Conservation (phyloP, 345 rosid species). For the Melastoma malabathricum region DNA sequence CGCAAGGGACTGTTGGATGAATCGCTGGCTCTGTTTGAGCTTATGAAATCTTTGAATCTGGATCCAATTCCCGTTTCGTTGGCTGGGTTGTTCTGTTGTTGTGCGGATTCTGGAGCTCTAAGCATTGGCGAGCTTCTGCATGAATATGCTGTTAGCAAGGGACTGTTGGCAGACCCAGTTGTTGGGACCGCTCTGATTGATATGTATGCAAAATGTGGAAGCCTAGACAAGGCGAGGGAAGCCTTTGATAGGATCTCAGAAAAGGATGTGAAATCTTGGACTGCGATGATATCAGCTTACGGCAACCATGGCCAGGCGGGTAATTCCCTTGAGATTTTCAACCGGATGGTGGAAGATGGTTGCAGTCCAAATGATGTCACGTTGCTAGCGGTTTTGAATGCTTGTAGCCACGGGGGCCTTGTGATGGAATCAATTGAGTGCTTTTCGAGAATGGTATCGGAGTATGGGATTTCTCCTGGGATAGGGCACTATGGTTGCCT, state of each 20-base stretch:
- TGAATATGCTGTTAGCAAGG: conserved; percentile 25
- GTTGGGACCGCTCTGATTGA: conserved; percentile 51
- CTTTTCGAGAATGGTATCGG: conserved; percentile 41
- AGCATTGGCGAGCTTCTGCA: conserved; percentile 20
- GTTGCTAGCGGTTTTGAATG: conserved; percentile 46
- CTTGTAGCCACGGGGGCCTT: conserved; percentile 60
- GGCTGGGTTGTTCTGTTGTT: conserved; percentile 43
- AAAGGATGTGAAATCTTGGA: conserved; percentile 54
- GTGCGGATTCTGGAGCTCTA: conserved; percentile 29
- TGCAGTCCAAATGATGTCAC: conserved; percentile 44
- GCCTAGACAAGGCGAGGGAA: conserved; percentile 30
- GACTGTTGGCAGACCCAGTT: conserved; percentile 27
- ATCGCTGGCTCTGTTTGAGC: conserved; percentile 30
- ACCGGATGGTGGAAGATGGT: conserved; percentile 36
- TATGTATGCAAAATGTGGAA: conserved; percentile 54
- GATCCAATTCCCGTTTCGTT: conserved; percentile 41
- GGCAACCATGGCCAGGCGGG: conserved; percentile 45
- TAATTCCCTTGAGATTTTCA: conserved; percentile 34
- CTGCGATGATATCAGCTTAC: conserved; percentile 42
- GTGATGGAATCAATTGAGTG: conserved; percentile 32
- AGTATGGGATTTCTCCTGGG: conserved; percentile 25
- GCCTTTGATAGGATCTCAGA: conserved; percentile 29
- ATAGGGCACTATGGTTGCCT: conserved; percentile 60
- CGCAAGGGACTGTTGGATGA: conserved; percentile 36
- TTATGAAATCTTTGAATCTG: conserved; percentile 29